Conservation (phyloP, 2,329 filamentous ascomycete species). For the Stagonosporopsis tanaceti region DNA sequence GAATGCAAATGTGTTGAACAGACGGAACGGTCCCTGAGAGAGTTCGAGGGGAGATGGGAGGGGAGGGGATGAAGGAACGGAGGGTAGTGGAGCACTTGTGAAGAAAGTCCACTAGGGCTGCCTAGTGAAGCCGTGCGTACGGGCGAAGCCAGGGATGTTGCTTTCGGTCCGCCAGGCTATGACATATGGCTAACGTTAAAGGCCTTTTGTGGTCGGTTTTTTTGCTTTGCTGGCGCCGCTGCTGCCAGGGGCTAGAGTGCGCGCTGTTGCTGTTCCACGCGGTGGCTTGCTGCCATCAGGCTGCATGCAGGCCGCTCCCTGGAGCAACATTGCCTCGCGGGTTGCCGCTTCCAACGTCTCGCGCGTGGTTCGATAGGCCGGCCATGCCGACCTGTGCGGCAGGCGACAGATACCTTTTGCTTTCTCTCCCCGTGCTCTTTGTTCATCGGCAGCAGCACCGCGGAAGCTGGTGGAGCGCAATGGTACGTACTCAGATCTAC, state of each 20-base stretch:
- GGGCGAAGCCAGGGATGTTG: conserved; percentile 38
- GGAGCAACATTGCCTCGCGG: conserved; percentile 23
- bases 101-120: conserved; percentile 43
- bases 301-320: conserved; percentile 28
- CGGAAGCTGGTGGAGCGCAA: conserved; percentile 13
- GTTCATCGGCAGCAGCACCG: conserved; percentile 4
- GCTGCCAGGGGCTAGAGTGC: conserved; percentile 31
- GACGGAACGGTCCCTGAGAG: conserved; percentile 32
- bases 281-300: conserved; percentile 19
- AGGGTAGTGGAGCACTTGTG: conserved; percentile 42
- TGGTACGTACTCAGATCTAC: conserved; percentile 18
- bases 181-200: conserved; percentile 45
- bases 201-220: conserved; percentile 20
- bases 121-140: conserved; percentile 42
- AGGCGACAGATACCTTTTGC: conserved; percentile 9
- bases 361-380: conserved; percentile 21
- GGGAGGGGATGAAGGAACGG: conserved; percentile 37
- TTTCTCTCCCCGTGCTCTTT: conserved; percentile 2
- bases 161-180: conserved; percentile 32
- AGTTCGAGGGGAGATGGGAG: conserved; percentile 33
- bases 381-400: conserved; percentile 15
- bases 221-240: conserved; percentile 27
- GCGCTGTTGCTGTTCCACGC: conserved; percentile 15
- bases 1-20: conserved; percentile 25
- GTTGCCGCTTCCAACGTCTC: conserved; percentile 27